Percentiles rank a stretch among this genome's conserved stretches.
Conservation (phyloP, 2,329 filamentous ascomycete species). For the Fusarium sp. region DNA sequence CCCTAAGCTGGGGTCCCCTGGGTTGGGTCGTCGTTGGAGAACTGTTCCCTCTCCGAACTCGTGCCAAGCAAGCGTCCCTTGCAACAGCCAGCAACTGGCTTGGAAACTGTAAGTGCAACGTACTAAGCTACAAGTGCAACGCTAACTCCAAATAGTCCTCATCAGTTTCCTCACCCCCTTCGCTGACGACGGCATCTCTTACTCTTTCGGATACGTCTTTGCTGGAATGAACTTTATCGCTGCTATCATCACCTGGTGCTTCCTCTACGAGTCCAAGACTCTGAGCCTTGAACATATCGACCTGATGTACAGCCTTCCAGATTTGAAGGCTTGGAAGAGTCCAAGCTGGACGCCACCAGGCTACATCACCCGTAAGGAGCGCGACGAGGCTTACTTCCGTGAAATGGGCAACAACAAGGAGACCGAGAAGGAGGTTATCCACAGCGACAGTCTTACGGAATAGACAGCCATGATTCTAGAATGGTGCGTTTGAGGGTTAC, state of each 20-base stretch:
- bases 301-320: conserved; percentile 67
- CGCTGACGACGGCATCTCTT: conserved; percentile 67
- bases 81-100: conserved; percentile 62
- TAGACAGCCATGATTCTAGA: background rate
- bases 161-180: conserved; percentile 72
- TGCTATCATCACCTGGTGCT: conserved; percentile 69
- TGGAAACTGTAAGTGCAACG: conserved; percentile 58
- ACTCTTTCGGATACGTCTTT: conserved; percentile 70
- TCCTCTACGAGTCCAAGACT: conserved; percentile 69
- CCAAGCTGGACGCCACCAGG: conserved; percentile 57
- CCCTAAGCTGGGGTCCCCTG: conserved; percentile 71
- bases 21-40: conserved; percentile 72
- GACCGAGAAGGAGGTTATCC: conserved; percentile 12
- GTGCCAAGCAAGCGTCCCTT: conserved; percentile 60
- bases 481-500: background rate
- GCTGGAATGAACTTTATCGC: conserved; percentile 66
- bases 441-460: conserved; percentile 5
- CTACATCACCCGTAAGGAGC: conserved; percentile 49
- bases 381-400: conserved; percentile 42
- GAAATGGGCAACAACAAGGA: conserved; percentile 4
- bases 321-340: conserved; percentile 66
- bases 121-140: background rate
- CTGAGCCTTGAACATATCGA: conserved; percentile 73
- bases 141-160: conserved; percentile 53
- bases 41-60: conserved; percentile 66